A percentile compares a stretch with the other conserved stretches of the same genome.
Evolutionary conservation across 495 filamentous ascomycete species (phyloP).

Genomic region (Mycothermus thermophilus): DNA sequence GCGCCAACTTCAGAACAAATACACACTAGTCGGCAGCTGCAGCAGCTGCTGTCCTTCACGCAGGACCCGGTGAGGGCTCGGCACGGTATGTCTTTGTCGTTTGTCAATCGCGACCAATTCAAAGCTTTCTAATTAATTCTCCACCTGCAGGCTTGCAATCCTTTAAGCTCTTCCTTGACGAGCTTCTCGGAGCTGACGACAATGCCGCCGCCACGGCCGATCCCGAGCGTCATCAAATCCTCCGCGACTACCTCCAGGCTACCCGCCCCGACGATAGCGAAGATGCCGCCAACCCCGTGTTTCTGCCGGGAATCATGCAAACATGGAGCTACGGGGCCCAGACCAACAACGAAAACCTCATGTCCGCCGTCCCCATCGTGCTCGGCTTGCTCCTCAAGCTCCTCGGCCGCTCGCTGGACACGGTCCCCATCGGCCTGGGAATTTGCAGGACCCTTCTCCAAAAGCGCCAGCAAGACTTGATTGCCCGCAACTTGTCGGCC

Average conservation of each 20-base stretch:
- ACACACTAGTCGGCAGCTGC: slow-evolving; percentile 44
- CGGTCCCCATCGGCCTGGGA: slow-evolving; percentile 52
- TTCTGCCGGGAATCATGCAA: slow-evolving; percentile 60
- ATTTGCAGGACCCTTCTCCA: slow-evolving; percentile 63
- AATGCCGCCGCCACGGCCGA: no score
- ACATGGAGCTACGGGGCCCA: slow-evolving; percentile 64
- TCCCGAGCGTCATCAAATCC: slow-evolving; percentile 38
- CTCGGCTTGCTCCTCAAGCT: slow-evolving; percentile 64
- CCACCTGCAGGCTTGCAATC: slow-evolving; percentile 46
- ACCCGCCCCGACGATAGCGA: slow-evolving; percentile 46
- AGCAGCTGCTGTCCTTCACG: slow-evolving; percentile 48
- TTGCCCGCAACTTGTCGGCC: slow-evolving; percentile 57
- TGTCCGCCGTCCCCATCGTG: slow-evolving; percentile 60
- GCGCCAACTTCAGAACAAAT: slow-evolving; percentile 41
- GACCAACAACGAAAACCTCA: slow-evolving; percentile 56
- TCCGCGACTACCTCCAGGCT: slow-evolving; percentile 60
- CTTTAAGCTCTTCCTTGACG: slow-evolving; percentile 63
- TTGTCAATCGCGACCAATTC: not conserved
- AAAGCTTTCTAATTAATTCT: not conserved
- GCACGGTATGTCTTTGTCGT: slow-evolving; percentile 40
- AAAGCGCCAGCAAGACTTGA: slow-evolving; percentile 54
- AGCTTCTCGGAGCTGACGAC: slow-evolving; percentile 42
- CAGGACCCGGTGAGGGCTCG: slow-evolving; percentile 47
- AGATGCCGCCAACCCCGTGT: slow-evolving; percentile 42
- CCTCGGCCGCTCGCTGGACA: slow-evolving; percentile 54